phyloP scores from a whole-genome alignment of 2,329 filamentous ascomycete species.

The Sphaerostilbella broomeana region DNA sequence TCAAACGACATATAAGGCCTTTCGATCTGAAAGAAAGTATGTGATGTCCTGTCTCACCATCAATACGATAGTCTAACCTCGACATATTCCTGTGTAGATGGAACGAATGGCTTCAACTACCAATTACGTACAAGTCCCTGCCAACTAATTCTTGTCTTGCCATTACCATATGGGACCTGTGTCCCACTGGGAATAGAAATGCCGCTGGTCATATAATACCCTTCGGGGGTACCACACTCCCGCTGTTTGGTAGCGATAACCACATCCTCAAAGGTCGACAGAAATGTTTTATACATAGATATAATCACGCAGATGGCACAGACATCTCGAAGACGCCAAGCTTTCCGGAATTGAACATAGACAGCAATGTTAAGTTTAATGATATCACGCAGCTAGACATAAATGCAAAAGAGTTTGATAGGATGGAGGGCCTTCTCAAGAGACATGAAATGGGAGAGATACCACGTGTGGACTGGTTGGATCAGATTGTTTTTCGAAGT shows the following conservation, averaged over 20 bases:
- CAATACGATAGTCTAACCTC: neutral
- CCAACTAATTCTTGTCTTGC: conserved; percentile 78
- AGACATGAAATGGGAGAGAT: conserved; percentile 99
- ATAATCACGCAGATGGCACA: conserved; percentile 78
- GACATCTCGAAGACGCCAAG: conserved; percentile 70
- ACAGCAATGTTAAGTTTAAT: conserved; percentile 43
- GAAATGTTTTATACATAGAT: conserved; percentile 79
- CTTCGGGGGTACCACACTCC: conserved; percentile 88
- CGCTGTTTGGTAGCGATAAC: conserved; percentile 88
- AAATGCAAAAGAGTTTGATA: conserved; percentile 76
- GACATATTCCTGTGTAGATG: conserved; percentile 46
- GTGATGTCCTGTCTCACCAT: conserved; percentile 1
- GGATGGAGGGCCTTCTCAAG: conserved; percentile 85
- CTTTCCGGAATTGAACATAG: conserved; percentile 52
- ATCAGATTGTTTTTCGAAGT: conserved; percentile 85
- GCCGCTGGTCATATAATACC: conserved; percentile 74
- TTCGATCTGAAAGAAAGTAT: conserved; percentile 64
- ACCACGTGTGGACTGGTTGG: conserved; percentile 86
- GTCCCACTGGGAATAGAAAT: conserved; percentile 64
- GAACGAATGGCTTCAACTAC: conserved; percentile 94
- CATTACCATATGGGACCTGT: conserved; percentile 93
- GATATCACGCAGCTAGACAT: conserved; percentile 52
- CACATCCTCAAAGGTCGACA: conserved; percentile 87
- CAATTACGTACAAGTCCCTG: conserved; percentile 75
- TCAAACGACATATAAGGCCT: conserved; percentile 88